Conservation (phyloP, 225 moss, liverwort and hornwort genomes). For the Ulota crispa region DNA sequence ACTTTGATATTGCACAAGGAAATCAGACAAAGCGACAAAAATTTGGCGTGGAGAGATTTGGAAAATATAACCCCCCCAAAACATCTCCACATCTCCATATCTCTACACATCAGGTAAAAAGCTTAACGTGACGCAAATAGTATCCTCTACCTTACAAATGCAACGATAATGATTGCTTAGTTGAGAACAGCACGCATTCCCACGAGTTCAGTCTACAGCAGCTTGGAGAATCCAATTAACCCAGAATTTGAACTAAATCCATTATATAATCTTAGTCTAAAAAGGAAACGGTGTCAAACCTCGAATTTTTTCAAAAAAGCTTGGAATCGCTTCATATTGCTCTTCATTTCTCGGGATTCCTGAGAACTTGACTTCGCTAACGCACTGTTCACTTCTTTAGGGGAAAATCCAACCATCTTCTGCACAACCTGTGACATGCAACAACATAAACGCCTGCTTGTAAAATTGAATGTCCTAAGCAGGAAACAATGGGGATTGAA, state of each 20-base stretch:
- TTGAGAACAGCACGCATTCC: background rate
- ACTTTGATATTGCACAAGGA: background rate
- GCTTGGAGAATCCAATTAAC: constrained; percentile 4
- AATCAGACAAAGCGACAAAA: background rate
- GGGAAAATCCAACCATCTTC: constrained; percentile 62
- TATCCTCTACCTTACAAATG: background rate
- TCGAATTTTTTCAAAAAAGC: constrained; percentile 78
- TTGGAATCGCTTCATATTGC: constrained; percentile 70
- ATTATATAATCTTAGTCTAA: background rate
- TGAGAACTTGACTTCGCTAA: constrained; percentile 43
- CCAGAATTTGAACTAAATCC: background rate
- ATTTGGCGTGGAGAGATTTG: background rate
- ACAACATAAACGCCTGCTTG: background rate
- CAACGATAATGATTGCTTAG: background rate
- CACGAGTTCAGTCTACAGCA: constrained; percentile 8
- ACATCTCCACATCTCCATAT: background rate
- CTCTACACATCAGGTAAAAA: background rate
- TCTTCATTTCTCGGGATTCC: constrained; percentile 59
- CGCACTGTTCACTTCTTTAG: constrained; percentile 62
- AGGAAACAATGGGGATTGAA: background rate
- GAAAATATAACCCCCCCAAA: background rate
- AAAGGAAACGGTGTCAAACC: constrained; percentile 38
- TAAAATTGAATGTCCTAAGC: constrained; percentile 6
- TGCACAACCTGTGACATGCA: constrained; percentile 60
- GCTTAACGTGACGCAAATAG: background rate